Conservation (phyloP, 139 green algal species). For the Dunaliella primolecta region DNA sequence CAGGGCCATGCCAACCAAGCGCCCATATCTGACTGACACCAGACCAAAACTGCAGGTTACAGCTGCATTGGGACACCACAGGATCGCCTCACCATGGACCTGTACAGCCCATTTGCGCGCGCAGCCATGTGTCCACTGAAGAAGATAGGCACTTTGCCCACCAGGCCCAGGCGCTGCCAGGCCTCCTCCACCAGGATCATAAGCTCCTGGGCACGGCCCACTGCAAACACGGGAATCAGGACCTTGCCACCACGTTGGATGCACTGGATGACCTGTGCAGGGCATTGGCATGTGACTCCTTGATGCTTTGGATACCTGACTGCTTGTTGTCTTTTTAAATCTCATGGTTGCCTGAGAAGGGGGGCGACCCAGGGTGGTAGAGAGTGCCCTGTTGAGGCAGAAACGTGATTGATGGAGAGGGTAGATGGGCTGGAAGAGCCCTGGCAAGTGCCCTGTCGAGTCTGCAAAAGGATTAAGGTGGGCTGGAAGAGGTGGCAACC, state of each 20-base stretch:
- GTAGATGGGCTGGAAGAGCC: no score
- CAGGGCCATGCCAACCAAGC: no score
- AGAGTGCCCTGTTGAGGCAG: no score
- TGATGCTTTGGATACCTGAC: neutral
- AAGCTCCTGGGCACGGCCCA: slow-evolving; percentile 65
- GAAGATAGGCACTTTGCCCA: slow-evolving; percentile 60
- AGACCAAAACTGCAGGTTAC: no score
- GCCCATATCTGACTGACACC: no score
- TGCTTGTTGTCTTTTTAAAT: no score
- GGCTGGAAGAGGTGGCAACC: no score
- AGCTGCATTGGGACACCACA: no score
- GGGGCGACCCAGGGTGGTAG: neutral
- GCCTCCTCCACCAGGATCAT: slow-evolving; percentile 70
- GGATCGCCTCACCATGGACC: slow-evolving; percentile 22
- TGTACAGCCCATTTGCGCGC: slow-evolving; percentile 62
- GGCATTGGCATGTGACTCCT: neutral
- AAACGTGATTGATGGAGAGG: no score
- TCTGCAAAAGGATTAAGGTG: no score
- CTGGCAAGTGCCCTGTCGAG: no score
- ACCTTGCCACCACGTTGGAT: slow-evolving; percentile 59
- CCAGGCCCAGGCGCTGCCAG: slow-evolving; percentile 57
- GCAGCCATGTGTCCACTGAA: slow-evolving; percentile 53
- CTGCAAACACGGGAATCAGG: slow-evolving; percentile 54
- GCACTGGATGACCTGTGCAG: slow-evolving; percentile 37
- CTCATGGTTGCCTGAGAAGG: no score